Percentiles rank a stretch among this genome's conserved stretches.
Conservation (phyloP, 2,329 filamentous ascomycete species). For the Fusarium vanettenii region DNA sequence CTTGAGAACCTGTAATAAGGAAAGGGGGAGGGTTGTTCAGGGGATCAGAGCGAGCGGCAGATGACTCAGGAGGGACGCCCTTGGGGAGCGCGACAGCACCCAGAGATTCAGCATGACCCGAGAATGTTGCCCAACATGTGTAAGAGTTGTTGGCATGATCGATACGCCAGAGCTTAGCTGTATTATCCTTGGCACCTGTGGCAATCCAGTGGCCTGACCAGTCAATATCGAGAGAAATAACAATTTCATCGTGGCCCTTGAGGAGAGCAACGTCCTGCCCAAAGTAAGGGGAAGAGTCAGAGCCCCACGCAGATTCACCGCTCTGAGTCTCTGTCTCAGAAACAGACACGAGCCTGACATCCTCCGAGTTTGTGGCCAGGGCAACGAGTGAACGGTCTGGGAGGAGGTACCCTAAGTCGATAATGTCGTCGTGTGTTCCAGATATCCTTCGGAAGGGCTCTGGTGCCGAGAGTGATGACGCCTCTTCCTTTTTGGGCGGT, state of each 20-base stretch:
- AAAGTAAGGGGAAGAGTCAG: conserved; percentile 70
- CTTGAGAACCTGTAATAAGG: conserved; percentile 91
- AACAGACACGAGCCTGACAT: conserved; percentile 87
- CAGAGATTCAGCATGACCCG: conserved; percentile 93
- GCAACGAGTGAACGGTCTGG: conserved; percentile 85
- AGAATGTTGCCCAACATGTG: conserved; percentile 83
- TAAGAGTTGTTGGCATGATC: conserved; percentile 81
- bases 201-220: conserved; percentile 98
- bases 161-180: conserved; percentile 88
- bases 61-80: conserved; percentile 72
- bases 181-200: conserved; percentile 97
- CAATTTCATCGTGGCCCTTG: conserved; percentile 93
- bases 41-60: conserved; percentile 77
- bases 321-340: conserved; percentile 50
- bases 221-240: conserved; percentile 93
- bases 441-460: conserved; percentile 82
- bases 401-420: conserved; percentile 89
- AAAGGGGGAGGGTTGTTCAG: conserved; percentile 85
- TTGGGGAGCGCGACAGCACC: conserved; percentile 89
- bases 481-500: conserved; percentile 54
- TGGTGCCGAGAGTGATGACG: conserved; percentile 51
- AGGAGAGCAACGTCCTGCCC: conserved; percentile 89
- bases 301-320: conserved; percentile 34
- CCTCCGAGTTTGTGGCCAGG: conserved; percentile 94
- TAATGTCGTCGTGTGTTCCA: conserved; percentile 97